Percentiles rank a stretch among this genome's conserved stretches.
These are phyloP conservation scores for Verruconis gallopava DNA, from an alignment of 2,329 filamentous ascomycete genomes.

Conservation along the genomic window DNA sequence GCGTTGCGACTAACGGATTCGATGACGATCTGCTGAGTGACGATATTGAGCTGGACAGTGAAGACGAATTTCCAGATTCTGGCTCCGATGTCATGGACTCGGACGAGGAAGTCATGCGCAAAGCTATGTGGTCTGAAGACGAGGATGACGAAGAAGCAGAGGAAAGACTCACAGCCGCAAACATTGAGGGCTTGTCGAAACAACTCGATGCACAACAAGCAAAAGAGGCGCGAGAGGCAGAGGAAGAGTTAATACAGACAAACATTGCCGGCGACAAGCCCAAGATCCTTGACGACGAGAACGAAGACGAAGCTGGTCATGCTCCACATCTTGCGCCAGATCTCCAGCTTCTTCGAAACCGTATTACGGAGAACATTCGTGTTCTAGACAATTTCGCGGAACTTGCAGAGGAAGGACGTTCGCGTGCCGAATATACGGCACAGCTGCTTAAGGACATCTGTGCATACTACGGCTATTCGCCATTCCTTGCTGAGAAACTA, in stretches of 20 bases:
- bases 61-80: slow-evolving; percentile 28
- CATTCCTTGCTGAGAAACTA: slow-evolving; percentile 90
- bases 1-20: slow-evolving; percentile 23
- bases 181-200: slow-evolving; percentile 81
- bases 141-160: slow-evolving; percentile 80
- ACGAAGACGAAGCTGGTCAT: slow-evolving; percentile 46
- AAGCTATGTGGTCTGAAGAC: slow-evolving; percentile 81
- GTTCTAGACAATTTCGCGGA: slow-evolving; percentile 82
- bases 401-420: slow-evolving; percentile 65
- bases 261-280: slow-evolving; percentile 75
- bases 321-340: slow-evolving; percentile 62
- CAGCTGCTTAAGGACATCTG: slow-evolving; percentile 87
- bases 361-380: slow-evolving; percentile 87
- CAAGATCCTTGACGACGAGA: slow-evolving; percentile 51
- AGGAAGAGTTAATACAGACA: slow-evolving; percentile 80
- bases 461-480: slow-evolving; percentile 91
- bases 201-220: slow-evolving; percentile 70
- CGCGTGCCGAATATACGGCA: slow-evolving; percentile 74
- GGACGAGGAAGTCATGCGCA: slow-evolving; percentile 31
- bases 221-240: slow-evolving; percentile 67
- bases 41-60: slow-evolving; percentile 23
- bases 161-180: slow-evolving; percentile 85
- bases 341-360: slow-evolving; percentile 71
- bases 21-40: slow-evolving; percentile 26
- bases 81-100: slow-evolving; percentile 45